Evolutionary conservation across 345 rosid species (phyloP).

Genomic region (Salix exigua): DNA sequence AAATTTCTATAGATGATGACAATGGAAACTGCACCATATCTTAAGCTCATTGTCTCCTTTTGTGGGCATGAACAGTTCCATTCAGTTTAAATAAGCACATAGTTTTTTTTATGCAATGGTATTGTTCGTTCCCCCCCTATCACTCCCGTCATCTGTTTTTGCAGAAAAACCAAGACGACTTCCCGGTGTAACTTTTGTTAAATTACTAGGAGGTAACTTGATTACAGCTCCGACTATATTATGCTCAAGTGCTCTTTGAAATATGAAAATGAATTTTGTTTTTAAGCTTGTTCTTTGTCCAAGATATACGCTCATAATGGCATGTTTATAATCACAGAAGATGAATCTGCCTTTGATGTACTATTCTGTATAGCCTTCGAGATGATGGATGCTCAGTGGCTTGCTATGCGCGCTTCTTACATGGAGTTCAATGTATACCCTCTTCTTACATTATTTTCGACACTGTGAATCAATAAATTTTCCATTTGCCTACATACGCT

Average conservation of each 20-base stretch:
- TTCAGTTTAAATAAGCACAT: background rate
- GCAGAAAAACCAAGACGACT: conserved; percentile 78
- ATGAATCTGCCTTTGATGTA: conserved; percentile 89
- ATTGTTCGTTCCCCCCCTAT: background rate
- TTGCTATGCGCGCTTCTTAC: conserved; percentile 96
- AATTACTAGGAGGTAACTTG: conserved; percentile 77
- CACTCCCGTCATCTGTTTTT: conserved; percentile 7
- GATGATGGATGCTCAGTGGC: conserved; percentile 99
- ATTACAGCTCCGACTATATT: background rate
- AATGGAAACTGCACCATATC: background rate
- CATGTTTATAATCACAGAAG: conserved; percentile 49
- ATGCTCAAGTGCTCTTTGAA: background rate
- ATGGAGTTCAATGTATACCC: conserved; percentile 87
- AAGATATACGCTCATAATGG: conserved; percentile 8
- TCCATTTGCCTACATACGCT: background rate
- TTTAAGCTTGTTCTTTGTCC: background rate
- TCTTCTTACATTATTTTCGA: background rate
- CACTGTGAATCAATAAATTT: background rate
- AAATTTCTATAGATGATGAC: background rate
- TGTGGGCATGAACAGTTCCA: background rate
- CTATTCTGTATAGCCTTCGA: conserved; percentile 89
- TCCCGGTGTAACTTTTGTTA: conserved; percentile 72
- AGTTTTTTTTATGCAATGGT: background rate
- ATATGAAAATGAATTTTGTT: background rate
- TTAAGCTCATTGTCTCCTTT: background rate